Base-by-base conservation (phyloP, 805 yeast species). In the Kuraishia hungarica region DNA sequence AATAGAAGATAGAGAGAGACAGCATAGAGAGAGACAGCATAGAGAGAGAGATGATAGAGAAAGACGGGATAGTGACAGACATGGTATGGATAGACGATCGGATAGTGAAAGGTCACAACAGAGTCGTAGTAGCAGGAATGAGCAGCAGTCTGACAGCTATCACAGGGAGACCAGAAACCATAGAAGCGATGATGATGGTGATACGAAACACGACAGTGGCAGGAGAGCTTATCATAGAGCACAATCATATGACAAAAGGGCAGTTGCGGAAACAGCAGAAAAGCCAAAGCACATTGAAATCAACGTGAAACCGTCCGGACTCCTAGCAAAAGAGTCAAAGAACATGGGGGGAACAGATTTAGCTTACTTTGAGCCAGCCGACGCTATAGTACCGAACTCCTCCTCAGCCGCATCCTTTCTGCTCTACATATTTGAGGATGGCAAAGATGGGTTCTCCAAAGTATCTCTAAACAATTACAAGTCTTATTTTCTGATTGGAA, bases 271-370 rank as follows among this genome's bases (percentile, higher is more conserved):
- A 35, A 35, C 8, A 13, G 11, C 43, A 35, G 43, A 10, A 35
- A 50, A 50, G 24, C 51, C 43, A 21, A 50, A 50, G 22, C 22
- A 15, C n/a, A 17, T 50, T 20, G 26, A 50, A 23, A 35, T 50
- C 11, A 68, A 69, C 55, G 75, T 73, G 59, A 67, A 69, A 53
- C 72, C 73, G 1, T 73, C 80, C 0, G 80, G 80, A 1, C 57
- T 74, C 2, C 58, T 77, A 39, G 77, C 77, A 28, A 66, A 69
- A 55, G 80, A 73, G 29, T 67, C 75, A 2, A 65, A 71, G 55
- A 66, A 62, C 52, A 60, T 64, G 19, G 58, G 65, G 19, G 79
- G 78, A 0, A 57, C 64, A 1, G 69, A 67, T n/a, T 52, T 74
- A 48, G 72, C 72, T 53, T 73, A 76, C 59, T 65, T 65, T 6